Evolutionary conservation across 768 basidiomycete species (phyloP), one percentile per base, ranked within the genome.

Genomic region (Saitozyma podzolica): DNA sequence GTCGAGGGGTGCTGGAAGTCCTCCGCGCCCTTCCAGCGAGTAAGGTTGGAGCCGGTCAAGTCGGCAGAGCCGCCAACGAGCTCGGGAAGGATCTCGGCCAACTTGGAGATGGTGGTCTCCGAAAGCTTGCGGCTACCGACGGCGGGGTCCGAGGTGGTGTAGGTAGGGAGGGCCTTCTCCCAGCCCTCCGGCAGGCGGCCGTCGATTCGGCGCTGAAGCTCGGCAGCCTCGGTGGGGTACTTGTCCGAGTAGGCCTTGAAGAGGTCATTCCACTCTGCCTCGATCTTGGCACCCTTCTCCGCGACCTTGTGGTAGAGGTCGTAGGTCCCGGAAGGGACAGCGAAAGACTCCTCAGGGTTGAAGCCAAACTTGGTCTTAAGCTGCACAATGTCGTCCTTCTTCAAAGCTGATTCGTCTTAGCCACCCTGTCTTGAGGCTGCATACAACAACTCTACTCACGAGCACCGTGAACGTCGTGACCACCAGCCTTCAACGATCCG

Each of bases 1-100:
- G 91, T 93, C 82, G 84, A 87, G 17, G 90, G 89, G 48, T 86
- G 89, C 80, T 97, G 94, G 88, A 97, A 95, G 82, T 97, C 94
- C 63, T 87, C 83, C 54, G 76, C 78, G 62, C 67, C 67, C 69
- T 75, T 74, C 74, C 74, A 77, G 59, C 90, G 87, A 70, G 92
- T 95, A 73, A 94, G 83, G 82, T 94, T 95, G 78, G 87, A 89
- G 60, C 90, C 87, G n/a, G 92, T 93, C 80, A 93, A 81, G 82
- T 94, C 92, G 54, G 92, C 92, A 41, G 90, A 92, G 63, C 92
- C 92, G 75, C 92, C 91, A 55, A 81, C 67, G 61, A 96, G 84
- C 58, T 97, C 94, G 40, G 94, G 93, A 42, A 97, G 82, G 51
- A 79, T 83, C 61, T 88, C 84, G 57, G 85, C 85, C 67, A 96